Conservation (phyloP, 2,329 filamentous ascomycete genomes). For the Fusarium scirpi region DNA sequence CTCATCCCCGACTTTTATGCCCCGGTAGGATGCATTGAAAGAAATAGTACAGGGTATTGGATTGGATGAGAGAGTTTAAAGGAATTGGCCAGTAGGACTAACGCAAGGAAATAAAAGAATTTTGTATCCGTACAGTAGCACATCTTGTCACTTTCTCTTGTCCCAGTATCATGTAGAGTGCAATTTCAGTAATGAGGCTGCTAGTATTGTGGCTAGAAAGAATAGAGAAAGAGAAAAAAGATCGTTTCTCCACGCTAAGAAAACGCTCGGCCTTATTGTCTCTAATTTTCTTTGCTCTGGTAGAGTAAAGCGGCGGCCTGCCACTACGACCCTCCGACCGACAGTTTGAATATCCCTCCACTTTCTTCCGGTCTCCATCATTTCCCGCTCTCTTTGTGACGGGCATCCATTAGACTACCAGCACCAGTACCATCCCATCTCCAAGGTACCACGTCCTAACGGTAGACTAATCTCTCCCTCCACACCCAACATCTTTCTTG, state of each 20-base stretch:
- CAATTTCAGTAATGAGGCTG: constrained; percentile 27
- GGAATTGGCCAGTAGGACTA: constrained; percentile 29
- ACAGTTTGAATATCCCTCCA: constrained; percentile 40
- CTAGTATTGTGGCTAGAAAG: constrained; percentile 10
- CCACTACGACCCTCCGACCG: constrained; percentile 25
- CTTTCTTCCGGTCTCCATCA: constrained; percentile 39
- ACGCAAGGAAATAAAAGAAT: background rate
- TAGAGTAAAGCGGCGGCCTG: background rate
- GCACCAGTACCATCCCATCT: constrained; percentile 1
- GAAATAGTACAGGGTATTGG: constrained; percentile 15
- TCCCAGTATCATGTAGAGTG: background rate
- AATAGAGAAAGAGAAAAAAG: background rate
- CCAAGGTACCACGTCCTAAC: constrained; percentile 7
- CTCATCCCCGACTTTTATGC: constrained; percentile 13
- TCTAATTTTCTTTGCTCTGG: constrained; percentile 8
- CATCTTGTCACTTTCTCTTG: background rate
- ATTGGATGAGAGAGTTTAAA: constrained; percentile 4
- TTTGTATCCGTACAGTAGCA: no score
- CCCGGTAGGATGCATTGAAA: background rate
- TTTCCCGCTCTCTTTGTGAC: constrained; percentile 23
- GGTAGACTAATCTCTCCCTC: constrained; percentile 27
- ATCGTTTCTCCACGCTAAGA: constrained; percentile 6
- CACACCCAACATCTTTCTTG: constrained; percentile 27
- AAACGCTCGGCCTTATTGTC: constrained; percentile 15
- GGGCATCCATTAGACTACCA: constrained; percentile 1